Evolutionary conservation across 441 rosid species (phyloP).

Genomic region (Corymbia citriodora): DNA sequence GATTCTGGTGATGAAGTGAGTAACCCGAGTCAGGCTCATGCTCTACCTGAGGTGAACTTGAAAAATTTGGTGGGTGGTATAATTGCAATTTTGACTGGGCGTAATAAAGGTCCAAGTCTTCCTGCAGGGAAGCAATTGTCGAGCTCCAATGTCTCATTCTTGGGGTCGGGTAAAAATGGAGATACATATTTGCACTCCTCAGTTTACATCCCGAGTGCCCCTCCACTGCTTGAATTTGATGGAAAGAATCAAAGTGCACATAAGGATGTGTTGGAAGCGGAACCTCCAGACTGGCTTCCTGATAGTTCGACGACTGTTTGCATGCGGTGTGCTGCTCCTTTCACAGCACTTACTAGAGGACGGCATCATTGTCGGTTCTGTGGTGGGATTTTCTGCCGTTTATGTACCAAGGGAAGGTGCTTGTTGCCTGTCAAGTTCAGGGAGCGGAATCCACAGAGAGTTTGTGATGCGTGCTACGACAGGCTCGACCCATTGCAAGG

Average conservation of each 20-base stretch:
- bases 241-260: conserved; percentile 47
- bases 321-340: conserved; percentile 78
- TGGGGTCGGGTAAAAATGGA: conserved; percentile 72
- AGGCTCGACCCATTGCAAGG: conserved; percentile 93
- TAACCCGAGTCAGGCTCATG: conserved; percentile 4
- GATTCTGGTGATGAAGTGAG: conserved; percentile 39
- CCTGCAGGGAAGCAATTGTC: conserved; percentile 27
- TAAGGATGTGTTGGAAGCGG: conserved; percentile 70
- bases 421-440: conserved; percentile 78
- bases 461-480: conserved; percentile 91
- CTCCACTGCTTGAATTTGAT: conserved; percentile 72
- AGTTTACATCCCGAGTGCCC: conserved; percentile 94
- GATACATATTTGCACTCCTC: conserved; percentile 78
- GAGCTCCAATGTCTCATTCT: conserved; percentile 69
- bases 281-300: conserved; percentile 94
- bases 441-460: conserved; percentile 90
- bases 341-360: conserved; percentile 80
- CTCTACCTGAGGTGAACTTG: conserved; percentile 73
- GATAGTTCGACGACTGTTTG: conserved; percentile 76
- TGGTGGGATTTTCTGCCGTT: conserved; percentile 87
- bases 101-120: conserved; percentile 29
- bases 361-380: conserved; percentile 98
- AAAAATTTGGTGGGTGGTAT: conserved; percentile 74
- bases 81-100: conserved; percentile 76
- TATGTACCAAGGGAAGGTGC: conserved; percentile 79